Conservation (phyloP, 768 basidiomycete genomes). For the Dioszegia crocea region DNA sequence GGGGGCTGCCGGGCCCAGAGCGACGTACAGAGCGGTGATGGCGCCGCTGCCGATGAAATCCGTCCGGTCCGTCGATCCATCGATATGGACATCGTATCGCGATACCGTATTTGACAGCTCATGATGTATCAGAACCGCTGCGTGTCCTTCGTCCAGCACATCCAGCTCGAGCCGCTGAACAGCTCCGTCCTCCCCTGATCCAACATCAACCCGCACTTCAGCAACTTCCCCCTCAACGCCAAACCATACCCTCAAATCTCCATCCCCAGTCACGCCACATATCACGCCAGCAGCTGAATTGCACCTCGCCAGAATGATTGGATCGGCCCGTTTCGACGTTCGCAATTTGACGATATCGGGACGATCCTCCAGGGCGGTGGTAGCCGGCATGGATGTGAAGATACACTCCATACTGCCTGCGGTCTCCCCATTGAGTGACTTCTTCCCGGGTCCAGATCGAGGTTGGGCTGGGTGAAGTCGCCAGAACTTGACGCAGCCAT, state of each 20-base stretch:
- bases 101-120: neutral
- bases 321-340: slow-evolving; percentile 24
- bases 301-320: slow-evolving; percentile 31
- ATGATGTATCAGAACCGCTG: slow-evolving; percentile 12
- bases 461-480: slow-evolving; percentile 14
- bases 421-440: neutral
- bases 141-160: neutral
- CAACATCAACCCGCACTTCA: slow-evolving; percentile 33
- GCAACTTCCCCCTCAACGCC: neutral
- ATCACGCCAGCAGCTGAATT: slow-evolving; percentile 18
- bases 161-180: slow-evolving; percentile 24
- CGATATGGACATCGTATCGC: slow-evolving; percentile 15
- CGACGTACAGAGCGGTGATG: slow-evolving; percentile 12
- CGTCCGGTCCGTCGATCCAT: neutral
- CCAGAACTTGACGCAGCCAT: slow-evolving; percentile 44
- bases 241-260: slow-evolving; percentile 39
- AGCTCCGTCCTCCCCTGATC: slow-evolving; percentile 18
- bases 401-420: slow-evolving; percentile 20
- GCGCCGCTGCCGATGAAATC: neutral
- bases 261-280: slow-evolving; percentile 36
- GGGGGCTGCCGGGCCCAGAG: slow-evolving; percentile 14
- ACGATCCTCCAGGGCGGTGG: slow-evolving; percentile 15
- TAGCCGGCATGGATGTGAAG: slow-evolving; percentile 17
- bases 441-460: slow-evolving; percentile 8
- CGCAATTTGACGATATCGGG: slow-evolving; percentile 28